A percentile compares a stretch with the other conserved stretches of the same genome.
Conservation (phyloP, 2,329 filamentous ascomycete genomes). For the Uncinocarpus reesii region DNA sequence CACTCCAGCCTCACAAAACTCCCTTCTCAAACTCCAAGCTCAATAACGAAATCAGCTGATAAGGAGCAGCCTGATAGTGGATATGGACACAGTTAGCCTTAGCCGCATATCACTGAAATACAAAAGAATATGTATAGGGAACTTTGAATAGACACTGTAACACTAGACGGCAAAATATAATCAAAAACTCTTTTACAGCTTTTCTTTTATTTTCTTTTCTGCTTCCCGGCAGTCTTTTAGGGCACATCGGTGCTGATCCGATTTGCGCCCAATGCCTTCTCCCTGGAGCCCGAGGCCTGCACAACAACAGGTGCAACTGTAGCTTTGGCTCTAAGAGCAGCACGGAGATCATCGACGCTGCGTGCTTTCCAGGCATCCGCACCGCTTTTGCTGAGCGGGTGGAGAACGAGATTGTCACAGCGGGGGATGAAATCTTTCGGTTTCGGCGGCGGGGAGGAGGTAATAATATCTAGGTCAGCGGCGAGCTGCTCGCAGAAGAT, state of each 20-base stretch:
- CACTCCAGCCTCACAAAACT: background rate
- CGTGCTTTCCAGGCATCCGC: slow-evolving; percentile 42
- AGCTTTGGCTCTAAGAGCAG: slow-evolving; percentile 32
- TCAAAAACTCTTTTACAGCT: background rate
- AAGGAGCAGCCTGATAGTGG: background rate
- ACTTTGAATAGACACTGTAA: background rate
- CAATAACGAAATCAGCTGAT: background rate
- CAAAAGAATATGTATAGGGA: background rate
- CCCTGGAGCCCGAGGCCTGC: slow-evolving; percentile 8
- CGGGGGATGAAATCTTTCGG: slow-evolving; percentile 44
- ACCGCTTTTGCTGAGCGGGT: slow-evolving; percentile 44
- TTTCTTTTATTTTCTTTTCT: background rate
- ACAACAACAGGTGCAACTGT: slow-evolving; percentile 15
- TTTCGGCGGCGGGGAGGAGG: slow-evolving; percentile 46
- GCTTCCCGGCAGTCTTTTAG: background rate
- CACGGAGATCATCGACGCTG: slow-evolving; percentile 39
- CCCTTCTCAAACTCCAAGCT: background rate
- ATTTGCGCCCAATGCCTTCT: slow-evolving; percentile 9
- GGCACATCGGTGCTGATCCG: slow-evolving; percentile 2
- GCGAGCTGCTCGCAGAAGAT: slow-evolving; percentile 65
- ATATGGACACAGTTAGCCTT: background rate
- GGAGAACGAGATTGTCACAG: slow-evolving; percentile 45
- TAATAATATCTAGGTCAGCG: slow-evolving; percentile 63
- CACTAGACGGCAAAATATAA: background rate
- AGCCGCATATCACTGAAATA: background rate